Evolutionary conservation across 805 yeast genomes (phyloP), one percentile per base, ranked within the genome.

Genomic region (Yarrowia alimentaria): DNA sequence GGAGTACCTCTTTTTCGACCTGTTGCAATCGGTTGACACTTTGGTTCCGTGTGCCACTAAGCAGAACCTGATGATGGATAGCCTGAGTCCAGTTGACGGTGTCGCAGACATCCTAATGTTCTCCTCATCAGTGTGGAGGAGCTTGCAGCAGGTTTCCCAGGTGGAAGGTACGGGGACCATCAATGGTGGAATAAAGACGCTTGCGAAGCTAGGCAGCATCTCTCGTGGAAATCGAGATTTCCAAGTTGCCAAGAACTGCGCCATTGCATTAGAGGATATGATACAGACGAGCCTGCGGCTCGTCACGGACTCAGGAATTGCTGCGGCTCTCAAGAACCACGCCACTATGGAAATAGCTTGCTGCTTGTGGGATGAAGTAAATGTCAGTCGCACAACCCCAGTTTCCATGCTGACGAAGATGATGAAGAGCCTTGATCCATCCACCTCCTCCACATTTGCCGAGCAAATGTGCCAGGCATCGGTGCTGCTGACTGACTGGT

Each of bases 211-310:
- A 2, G 47, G 19, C 19, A 13, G 13, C 32, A 40, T n/a, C n/a
- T n/a, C n/a, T n/a, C n/a, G n/a, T n/a, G n/a, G n/a, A n/a, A n/a
- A n/a, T n/a, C n/a, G n/a, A n/a, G n/a, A 40, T 20, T 24, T 33
- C 7, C 47, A 40, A 14, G 25, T 40, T 28, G 18, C 47, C 2
- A 40, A 40, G 6, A 40, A 40, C 25, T 40, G 47, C n/a, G 47
- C 47, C 5, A 33, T 40, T 2, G 17, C 47, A 0, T 11, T 40
- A 1, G 33, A 40, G 19, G 33, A 40, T 5, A 14, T 40, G 11
- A n/a, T 40, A 32, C 10, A 19, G 14, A 13, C 5, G 11, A 5
- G 33, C 14, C 1, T 26, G 7, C 7, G 10, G 25, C 10, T 10
- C 25, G 13, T 11, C 2, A 4, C 8, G 14, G 5, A 3, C 18